Conservation (phyloP, 2,329 filamentous ascomycete species). For the Albifimbria verrucaria region DNA sequence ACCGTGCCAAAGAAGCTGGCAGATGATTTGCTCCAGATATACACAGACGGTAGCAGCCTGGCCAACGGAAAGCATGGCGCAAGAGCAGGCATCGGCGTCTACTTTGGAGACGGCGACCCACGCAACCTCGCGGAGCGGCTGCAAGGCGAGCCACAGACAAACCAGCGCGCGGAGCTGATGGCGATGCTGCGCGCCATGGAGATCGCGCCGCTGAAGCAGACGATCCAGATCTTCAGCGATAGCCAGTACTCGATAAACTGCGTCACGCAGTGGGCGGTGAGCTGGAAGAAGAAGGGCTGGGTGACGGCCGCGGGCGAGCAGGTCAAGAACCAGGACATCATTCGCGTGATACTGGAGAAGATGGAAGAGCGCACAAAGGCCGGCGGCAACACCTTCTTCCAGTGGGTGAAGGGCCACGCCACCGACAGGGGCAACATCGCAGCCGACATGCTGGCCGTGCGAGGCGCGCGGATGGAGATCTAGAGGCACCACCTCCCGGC, state of each 20-base stretch:
- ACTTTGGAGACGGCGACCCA: conserved; percentile 53
- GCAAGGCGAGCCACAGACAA: conserved; percentile 74
- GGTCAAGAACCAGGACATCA: conserved; percentile 84
- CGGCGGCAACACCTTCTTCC: conserved; percentile 65
- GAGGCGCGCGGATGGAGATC: conserved; percentile 31
- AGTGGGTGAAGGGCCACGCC: conserved; percentile 88
- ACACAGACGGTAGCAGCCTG: conserved; percentile 61
- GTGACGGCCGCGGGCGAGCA: conserved; percentile 64
- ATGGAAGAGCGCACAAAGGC: conserved; percentile 66
- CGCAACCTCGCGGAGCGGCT: conserved; percentile 74
- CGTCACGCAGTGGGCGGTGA: conserved; percentile 75
- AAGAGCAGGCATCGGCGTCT: conserved; percentile 60
- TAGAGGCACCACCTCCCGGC: too few species aligned
- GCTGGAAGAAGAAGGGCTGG: conserved; percentile 78
- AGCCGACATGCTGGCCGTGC: conserved; percentile 74
- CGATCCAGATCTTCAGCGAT: conserved; percentile 80
- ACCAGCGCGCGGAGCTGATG: conserved; percentile 92
- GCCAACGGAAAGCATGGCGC: conserved; percentile 56
- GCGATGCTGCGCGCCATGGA: conserved; percentile 83
- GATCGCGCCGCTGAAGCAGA: conserved; percentile 62
- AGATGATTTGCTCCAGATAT: conserved; percentile 38
- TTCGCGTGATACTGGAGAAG: conserved; percentile 66
- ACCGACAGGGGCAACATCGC: conserved; percentile 70
- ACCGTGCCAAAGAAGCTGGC: conserved; percentile 7
- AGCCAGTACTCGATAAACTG: conserved; percentile 90